Evolutionary conservation across 2,329 filamentous ascomycete species (phyloP).

Genomic region (Botrytis fragariae): DNA sequence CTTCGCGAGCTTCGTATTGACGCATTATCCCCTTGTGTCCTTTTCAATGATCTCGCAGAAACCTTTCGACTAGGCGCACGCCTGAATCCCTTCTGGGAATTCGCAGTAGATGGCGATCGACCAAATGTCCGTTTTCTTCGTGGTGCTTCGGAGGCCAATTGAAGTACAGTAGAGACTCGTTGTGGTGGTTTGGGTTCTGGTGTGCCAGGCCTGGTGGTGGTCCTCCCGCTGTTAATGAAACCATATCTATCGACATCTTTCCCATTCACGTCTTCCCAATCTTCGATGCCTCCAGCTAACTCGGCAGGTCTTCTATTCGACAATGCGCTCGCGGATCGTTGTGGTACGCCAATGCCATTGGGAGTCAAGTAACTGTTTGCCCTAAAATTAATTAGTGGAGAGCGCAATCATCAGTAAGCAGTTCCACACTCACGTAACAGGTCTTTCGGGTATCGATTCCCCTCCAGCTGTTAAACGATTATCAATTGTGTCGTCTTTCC

Average conservation of each 20-base stretch:
- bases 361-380: constrained; percentile 26
- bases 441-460: constrained; percentile 19
- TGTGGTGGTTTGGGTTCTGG: constrained; percentile 37
- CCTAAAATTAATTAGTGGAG: constrained; percentile 26
- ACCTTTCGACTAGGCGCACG: constrained; percentile 53
- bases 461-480: constrained; percentile 15
- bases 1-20: constrained; percentile 49
- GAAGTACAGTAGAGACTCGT: constrained; percentile 36
- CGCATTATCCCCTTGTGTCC: constrained; percentile 43
- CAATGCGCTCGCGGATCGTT: constrained; percentile 30
- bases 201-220: constrained; percentile 42
- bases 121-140: constrained; percentile 35
- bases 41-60: constrained; percentile 56
- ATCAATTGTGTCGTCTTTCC: constrained; percentile 22
- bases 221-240: constrained; percentile 54
- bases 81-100: constrained; percentile 23
- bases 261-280: constrained; percentile 64
- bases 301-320: constrained; percentile 42
- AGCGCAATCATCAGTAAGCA: constrained; percentile 10
- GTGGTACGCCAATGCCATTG: constrained; percentile 17
- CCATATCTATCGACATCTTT: constrained; percentile 65
- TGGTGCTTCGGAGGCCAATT: constrained; percentile 36
- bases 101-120: constrained; percentile 31
- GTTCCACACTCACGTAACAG: constrained; percentile 22
- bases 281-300: constrained; percentile 59